Evolutionary conservation across 768 basidiomycete species (phyloP).

Genomic region (Austroboletus festivus): DNA sequence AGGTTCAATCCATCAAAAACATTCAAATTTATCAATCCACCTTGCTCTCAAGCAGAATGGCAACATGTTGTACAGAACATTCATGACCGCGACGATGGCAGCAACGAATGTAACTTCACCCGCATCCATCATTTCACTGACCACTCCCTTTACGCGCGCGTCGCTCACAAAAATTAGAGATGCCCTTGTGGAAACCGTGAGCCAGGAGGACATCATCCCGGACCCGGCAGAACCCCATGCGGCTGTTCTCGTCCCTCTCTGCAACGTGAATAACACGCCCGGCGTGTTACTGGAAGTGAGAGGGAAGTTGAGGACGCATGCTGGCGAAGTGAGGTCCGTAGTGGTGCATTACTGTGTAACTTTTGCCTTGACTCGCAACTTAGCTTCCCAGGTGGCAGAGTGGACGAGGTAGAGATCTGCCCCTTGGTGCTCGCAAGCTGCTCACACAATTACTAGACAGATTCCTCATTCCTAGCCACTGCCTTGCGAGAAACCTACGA

Average conservation of each 20-base stretch:
- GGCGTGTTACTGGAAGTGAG: conserved; percentile 73
- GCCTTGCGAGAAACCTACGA: conserved; percentile 75
- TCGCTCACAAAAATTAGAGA: conserved; percentile 32
- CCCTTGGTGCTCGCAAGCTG: background rate
- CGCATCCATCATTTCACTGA: conserved; percentile 30
- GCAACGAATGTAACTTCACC: background rate
- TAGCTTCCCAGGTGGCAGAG: conserved; percentile 75
- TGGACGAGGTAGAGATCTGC: conserved; percentile 50
- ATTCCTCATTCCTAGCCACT: conserved; percentile 49
- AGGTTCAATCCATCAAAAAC: too few relatives aligned
- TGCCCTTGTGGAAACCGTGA: conserved; percentile 20
- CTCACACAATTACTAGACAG: conserved; percentile 41
- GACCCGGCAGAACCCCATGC: conserved; percentile 44
- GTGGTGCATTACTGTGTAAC: background rate
- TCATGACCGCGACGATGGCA: conserved; percentile 15
- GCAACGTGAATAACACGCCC: conserved; percentile 65
- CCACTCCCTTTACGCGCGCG: conserved; percentile 34
- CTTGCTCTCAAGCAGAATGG: conserved; percentile 21
- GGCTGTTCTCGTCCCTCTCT: conserved; percentile 73
- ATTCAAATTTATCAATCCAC: too few relatives aligned
- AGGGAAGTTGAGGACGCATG: conserved; percentile 61
- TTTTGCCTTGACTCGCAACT: background rate
- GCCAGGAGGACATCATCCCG: conserved; percentile 16
- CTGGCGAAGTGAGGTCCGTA: conserved; percentile 77
- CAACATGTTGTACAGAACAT: conserved; percentile 27